Base-by-base conservation (phyloP, 2,329 filamentous ascomycete species). In the Tolypocladium cylindrosporum region DNA sequence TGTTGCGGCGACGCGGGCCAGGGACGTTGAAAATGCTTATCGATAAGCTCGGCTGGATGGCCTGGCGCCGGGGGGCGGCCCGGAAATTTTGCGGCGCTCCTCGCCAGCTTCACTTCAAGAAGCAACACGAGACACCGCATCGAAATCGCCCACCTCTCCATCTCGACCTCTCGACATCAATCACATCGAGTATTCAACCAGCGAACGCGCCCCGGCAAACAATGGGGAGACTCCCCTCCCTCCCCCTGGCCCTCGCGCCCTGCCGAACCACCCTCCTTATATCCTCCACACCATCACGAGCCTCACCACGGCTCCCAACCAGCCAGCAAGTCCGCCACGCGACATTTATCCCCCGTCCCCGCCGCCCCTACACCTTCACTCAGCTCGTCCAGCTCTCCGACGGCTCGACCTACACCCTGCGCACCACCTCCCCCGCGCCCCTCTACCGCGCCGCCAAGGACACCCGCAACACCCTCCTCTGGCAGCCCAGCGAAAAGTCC, bases 321-420 rank as follows among this genome's bases (percentile, higher is more conserved):
- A 58, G 55, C 63, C 66, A 60, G 57, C 64, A 59, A 60, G 64
- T 85, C 70, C 87, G 91, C 60, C 85, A 91, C 71, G 94, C 94
- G 56, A 91, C 89, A 31, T 88, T 96, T 62, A 84, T 97, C 69
- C 83, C 82, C 61, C 90, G 94, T 19, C 91, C 91, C n/a, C 89
- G 91, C 69, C 85, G 92, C 7, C 93, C 94, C 48, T 97, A 97
- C 80, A 90, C 88, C 65, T 97, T 97, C 80, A 97, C 93, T n/a
- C 94, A 99, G 76, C 83, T 99, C 60, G 81, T 99, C 64, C 92
- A 91, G 57, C 87, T 97, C 63, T 90, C 88, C 45, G 94, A 99
- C 78, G 94, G 94, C 66, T 89, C 85, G 68, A 89, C 92, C 60
- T 97, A 85, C 75, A 86, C 88, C 54, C 81, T 86, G 68, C 89